Base-by-base conservation (phyloP, 768 basidiomycete genomes). In the Trichaptum fuscoviolaceum region DNA sequence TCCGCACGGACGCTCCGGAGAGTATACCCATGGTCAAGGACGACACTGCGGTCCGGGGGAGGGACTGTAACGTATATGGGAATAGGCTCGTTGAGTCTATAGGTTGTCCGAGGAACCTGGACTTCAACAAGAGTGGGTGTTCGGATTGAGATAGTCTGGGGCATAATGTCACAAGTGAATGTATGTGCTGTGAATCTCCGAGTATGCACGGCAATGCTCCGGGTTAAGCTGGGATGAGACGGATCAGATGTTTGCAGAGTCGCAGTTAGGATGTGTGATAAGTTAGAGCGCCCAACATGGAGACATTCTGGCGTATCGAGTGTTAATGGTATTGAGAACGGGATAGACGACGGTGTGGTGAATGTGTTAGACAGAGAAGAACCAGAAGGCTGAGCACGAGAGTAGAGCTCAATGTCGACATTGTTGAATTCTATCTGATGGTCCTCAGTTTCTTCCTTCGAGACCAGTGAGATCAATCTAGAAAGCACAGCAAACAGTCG, bases 221-320 rank as follows among this genome's bases (percentile, higher is more conserved):
- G 88, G 63, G 83, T 82, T 58, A 89, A 70, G 10, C 77, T 74
- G 24, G 77, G 74, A 18, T 73, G 65, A 10, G 75, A 70, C 6
- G 75, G 72, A 67, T 86, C 80, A 35, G 67, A 18, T 15, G 88
- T 83, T 71, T 87, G 80, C 25, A 96, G 77, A 0, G 82, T 85
- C 35, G 90, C 93, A 15, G 84, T 87, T 59, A 96, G 79, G 18
- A 82, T 80, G 74, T 96, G 90, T 17, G 82, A 81, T 64, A 96
- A 80, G 0, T 87, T 85, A 1, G 93, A 95, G 68, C 85, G 84
- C 18, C 87, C 81, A 4, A 93, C 91, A 71, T 88, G 87, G 34
- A 95, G 81, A 57, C 91, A 92, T 74, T 95, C 91, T 0, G 94
- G 94, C 7, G 91, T 87, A 75, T 96, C 94, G 57, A 84, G 77